Evolutionary conservation across 2,329 filamentous ascomycete genomes (phyloP).

Genomic region (Epichloe coenophiala): DNA sequence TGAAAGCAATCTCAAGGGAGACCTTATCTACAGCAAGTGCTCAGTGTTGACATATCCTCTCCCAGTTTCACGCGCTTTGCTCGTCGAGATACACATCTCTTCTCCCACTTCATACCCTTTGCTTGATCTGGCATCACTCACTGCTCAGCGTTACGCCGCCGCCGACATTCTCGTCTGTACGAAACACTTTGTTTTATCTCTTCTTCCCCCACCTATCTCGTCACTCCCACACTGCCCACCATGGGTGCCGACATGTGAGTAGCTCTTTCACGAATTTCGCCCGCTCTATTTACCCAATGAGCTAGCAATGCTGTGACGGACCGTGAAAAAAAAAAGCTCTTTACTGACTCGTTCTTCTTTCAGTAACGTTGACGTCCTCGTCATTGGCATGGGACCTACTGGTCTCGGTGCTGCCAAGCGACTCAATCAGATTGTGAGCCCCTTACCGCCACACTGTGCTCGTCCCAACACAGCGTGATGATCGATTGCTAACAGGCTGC

Average conservation of each 20-base stretch:
- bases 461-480: not conserved
- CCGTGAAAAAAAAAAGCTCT: conserved; percentile 12
- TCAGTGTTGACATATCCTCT: conserved; percentile 12
- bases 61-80: conserved; percentile 11
- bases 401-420: conserved; percentile 97
- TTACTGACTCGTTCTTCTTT: not conserved
- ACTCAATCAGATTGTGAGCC: conserved; percentile 81
- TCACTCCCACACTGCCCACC: conserved; percentile 17
- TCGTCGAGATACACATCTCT: conserved; percentile 5
- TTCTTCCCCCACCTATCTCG: not conserved
- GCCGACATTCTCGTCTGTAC: not conserved
- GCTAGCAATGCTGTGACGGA: not conserved
- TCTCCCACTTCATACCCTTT: not conserved
- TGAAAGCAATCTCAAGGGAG: conserved; percentile 1
- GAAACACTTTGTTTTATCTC: not conserved
- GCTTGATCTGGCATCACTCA: conserved; percentile 3
- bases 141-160: conserved; percentile 5
- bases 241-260: conserved; percentile 28
- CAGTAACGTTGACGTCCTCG: conserved; percentile 88
- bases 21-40: conserved; percentile 16
- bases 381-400: conserved; percentile 95
- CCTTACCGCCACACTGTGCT: conserved; percentile 18
- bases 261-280: not conserved
- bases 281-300: not conserved
- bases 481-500: conserved; percentile 14